Evolutionary conservation across 2,329 filamentous ascomycete species (phyloP).

Genomic region (Fusarium solani-melongenae): DNA sequence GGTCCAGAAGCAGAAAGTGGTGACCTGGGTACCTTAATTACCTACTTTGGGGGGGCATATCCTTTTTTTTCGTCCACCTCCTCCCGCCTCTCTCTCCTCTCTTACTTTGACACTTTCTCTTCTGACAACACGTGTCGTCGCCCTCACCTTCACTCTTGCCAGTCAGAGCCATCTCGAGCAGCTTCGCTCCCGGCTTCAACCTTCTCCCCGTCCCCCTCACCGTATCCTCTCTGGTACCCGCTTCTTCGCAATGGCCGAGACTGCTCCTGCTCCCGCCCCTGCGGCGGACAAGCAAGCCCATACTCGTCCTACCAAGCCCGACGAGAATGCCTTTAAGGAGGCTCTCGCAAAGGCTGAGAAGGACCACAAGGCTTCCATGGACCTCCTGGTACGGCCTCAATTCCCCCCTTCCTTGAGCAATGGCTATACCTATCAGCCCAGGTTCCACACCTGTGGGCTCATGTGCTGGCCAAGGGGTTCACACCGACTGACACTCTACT

Average conservation of each 20-base stretch:
- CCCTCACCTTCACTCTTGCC: slow-evolving; percentile 17
- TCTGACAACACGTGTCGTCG: slow-evolving; percentile 35
- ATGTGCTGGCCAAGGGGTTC: slow-evolving; percentile 14
- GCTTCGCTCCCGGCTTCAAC: slow-evolving; percentile 32
- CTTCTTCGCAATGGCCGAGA: slow-evolving; percentile 57
- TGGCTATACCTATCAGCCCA: slow-evolving; percentile 20
- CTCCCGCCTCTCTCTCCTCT: slow-evolving; percentile 4
- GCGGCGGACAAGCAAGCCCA: slow-evolving; percentile 54
- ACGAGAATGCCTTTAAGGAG: slow-evolving; percentile 86
- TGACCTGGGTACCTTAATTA: slow-evolving; percentile 34
- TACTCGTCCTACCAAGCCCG: slow-evolving; percentile 83
- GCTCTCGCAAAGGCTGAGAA: slow-evolving; percentile 85
- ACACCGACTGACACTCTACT: slow-evolving; percentile 25
- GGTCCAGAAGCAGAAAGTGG: slow-evolving; percentile 42
- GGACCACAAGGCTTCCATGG: slow-evolving; percentile 82
- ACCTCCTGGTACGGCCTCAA: slow-evolving; percentile 56
- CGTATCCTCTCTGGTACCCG: slow-evolving; percentile 10
- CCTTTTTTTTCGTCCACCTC: slow-evolving; percentile 22
- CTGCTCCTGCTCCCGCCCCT: slow-evolving; percentile 57
- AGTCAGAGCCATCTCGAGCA: slow-evolving; percentile 22
- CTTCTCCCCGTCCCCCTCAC: slow-evolving; percentile 20
- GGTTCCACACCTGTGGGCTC: slow-evolving; percentile 34
- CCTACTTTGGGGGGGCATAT: slow-evolving; percentile 21
- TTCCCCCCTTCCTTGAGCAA: slow-evolving; percentile 8
- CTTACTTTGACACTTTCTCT: slow-evolving; percentile 3